These are phyloP conservation scores for Glycine tomentella DNA, from an alignment of 306 rosid species.

Conservation along the genomic window DNA sequence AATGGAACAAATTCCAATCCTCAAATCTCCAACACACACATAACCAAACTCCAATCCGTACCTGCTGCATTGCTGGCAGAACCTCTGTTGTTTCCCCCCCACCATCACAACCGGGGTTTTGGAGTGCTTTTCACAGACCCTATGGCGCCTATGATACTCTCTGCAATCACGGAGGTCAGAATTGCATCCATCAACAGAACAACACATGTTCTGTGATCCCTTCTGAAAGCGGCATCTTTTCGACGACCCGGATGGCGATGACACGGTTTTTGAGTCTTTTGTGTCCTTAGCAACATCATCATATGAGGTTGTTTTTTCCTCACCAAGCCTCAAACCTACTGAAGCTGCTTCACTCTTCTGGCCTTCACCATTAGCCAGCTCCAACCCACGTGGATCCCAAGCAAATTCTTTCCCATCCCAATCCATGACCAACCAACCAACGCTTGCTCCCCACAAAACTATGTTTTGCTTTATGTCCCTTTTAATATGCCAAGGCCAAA, in stretches of 20 bases:
- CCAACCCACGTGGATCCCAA: conserved; percentile 70
- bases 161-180: conserved; percentile 84
- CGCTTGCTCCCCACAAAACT: conserved; percentile 24
- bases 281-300: conserved; percentile 13
- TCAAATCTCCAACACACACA: conserved; percentile 24
- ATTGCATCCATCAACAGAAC: conserved; percentile 82
- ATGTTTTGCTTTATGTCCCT: conserved; percentile 30
- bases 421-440: conserved; percentile 61
- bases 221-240: conserved; percentile 63
- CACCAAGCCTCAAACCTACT: conserved; percentile 59
- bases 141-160: conserved; percentile 85
- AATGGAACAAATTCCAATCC: conserved; percentile 32
- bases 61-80: conserved; percentile 99
- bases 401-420: conserved; percentile 80
- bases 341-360: conserved; percentile 49
- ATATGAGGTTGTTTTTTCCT: conserved; percentile 43
- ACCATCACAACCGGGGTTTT: conserved; percentile 79
- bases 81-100: conserved; percentile 74
- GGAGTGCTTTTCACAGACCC: conserved; percentile 85
- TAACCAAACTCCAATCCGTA: conserved; percentile 36
- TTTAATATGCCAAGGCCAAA: conserved; percentile 47
- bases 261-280: conserved; percentile 35
- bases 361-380: conserved; percentile 1
- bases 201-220: conserved; percentile 61
- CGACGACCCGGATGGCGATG: conserved; percentile 54